Conservation (phyloP, 2,329 filamentous ascomycete species). For the Zymoseptoria brevis region DNA sequence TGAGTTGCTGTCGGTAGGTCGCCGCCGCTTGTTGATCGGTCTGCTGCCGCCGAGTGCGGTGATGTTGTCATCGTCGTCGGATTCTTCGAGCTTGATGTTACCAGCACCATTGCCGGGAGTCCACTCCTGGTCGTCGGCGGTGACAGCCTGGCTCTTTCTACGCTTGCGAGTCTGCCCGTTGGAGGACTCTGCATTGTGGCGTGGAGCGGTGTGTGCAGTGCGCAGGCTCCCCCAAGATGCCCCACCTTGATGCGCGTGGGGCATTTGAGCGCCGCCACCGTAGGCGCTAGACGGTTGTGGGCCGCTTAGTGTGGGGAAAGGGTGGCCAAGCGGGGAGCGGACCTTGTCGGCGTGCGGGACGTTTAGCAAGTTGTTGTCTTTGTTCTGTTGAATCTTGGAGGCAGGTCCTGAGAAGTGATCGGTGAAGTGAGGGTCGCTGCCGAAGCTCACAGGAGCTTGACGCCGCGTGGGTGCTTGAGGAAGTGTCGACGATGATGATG, state of each 20-base stretch:
- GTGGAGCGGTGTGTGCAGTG: not conserved
- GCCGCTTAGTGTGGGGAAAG: not conserved
- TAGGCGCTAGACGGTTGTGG: not conserved
- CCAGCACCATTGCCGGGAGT: not conserved
- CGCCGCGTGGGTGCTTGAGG: constrained; percentile 1
- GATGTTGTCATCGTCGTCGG: not conserved
- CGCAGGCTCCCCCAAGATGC: constrained; percentile 1
- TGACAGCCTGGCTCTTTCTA: not conserved
- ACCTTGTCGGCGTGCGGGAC: constrained; percentile 7
- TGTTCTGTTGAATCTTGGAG: constrained; percentile 1
- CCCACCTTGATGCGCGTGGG: not conserved
- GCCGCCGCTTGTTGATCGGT: not conserved
- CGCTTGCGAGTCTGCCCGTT: not conserved
- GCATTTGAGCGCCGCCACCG: not conserved
- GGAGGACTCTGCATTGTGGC: not conserved
- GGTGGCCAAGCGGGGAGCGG: constrained; percentile 1
- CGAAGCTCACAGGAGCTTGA: constrained; percentile 5
- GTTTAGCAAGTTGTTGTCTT: constrained; percentile 9
- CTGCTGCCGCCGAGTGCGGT: not conserved
- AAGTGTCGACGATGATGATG: not conserved
- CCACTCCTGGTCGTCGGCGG: not conserved
- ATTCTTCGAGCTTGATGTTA: not conserved
- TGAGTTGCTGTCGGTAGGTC: not conserved
- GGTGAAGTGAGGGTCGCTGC: constrained; percentile 10
- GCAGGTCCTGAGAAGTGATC: constrained; percentile 1